These are phyloP conservation scores for Populus hybrid DNA, from an alignment of 441 rosid genomes.

Conservation along the genomic window DNA sequence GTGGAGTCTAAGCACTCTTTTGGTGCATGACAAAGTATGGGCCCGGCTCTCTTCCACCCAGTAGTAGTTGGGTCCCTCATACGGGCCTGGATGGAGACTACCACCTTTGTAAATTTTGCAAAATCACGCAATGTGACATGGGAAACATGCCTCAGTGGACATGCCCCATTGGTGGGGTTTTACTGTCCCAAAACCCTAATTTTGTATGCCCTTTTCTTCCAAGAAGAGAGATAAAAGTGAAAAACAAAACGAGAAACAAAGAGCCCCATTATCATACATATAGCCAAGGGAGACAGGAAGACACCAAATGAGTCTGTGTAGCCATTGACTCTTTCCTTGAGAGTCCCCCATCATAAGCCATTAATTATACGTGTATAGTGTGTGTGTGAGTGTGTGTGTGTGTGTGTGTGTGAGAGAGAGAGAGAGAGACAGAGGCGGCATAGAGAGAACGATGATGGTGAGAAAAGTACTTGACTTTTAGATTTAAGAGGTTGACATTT, in stretches of 20 bases:
- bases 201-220: neutral
- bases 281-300: slow-evolving; percentile 42
- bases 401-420: neutral
- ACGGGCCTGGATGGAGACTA: slow-evolving; percentile 18
- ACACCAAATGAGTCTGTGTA: slow-evolving; percentile 37
- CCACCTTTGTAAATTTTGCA: slow-evolving; percentile 22
- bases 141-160: slow-evolving; percentile 21
- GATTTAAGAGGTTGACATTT: slow-evolving; percentile 45
- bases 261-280: slow-evolving; percentile 4
- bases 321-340: slow-evolving; percentile 35
- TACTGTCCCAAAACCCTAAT: slow-evolving; percentile 8
- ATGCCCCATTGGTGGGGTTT: slow-evolving; percentile 27
- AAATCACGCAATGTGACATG: slow-evolving; percentile 34
- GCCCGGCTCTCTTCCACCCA: slow-evolving; percentile 31
- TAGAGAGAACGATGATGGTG: slow-evolving; percentile 5
- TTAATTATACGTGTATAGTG: slow-evolving; percentile 22
- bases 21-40: slow-evolving; percentile 50
- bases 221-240: slow-evolving; percentile 1
- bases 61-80: slow-evolving; percentile 19
- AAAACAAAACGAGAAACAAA: neutral
- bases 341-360: slow-evolving; percentile 30
- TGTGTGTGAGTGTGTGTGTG: neutral
- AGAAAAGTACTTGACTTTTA: slow-evolving; percentile 42
- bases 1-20: slow-evolving; percentile 21
- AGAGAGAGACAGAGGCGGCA: neutral